Percentiles rank a stretch among this genome's conserved stretches.
Evolutionary conservation across 495 filamentous ascomycete genomes (phyloP).

Genomic region (Baudoinia panamericana): DNA sequence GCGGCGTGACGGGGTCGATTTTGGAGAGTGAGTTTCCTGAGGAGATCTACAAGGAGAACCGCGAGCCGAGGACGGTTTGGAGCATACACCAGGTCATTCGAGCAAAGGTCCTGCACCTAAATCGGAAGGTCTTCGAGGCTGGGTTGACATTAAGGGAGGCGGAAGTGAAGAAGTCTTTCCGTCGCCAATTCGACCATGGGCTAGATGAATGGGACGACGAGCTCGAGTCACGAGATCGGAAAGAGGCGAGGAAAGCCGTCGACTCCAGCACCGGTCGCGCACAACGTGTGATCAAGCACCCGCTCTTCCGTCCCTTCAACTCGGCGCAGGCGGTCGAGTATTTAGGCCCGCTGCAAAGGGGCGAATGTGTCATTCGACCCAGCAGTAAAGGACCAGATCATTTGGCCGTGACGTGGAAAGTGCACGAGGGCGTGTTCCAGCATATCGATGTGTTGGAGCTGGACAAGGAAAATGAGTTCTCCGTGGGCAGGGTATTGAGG

Average conservation of each 20-base stretch:
- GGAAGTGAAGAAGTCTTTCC: slow-evolving; percentile 55
- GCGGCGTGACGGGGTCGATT: slow-evolving; percentile 80
- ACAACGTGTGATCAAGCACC: slow-evolving; percentile 92
- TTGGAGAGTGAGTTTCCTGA: slow-evolving; percentile 58
- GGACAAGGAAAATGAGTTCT: slow-evolving; percentile 92
- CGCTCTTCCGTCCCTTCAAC: slow-evolving; percentile 86
- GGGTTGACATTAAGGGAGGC: slow-evolving; percentile 76
- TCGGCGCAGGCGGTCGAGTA: slow-evolving; percentile 87
- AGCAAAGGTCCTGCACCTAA: slow-evolving; percentile 74
- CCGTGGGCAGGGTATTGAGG: slow-evolving; percentile 68
- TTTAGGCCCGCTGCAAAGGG: slow-evolving; percentile 65
- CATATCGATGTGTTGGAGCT: slow-evolving; percentile 95
- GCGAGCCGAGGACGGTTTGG: slow-evolving; percentile 42
- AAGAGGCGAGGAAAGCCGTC: slow-evolving; percentile 57
- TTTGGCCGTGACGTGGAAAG: slow-evolving; percentile 94
- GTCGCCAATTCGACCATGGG: slow-evolving; percentile 51
- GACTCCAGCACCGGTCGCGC: slow-evolving; percentile 69
- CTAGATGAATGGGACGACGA: slow-evolving; percentile 74
- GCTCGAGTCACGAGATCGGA: slow-evolving; percentile 65
- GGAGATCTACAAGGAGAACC: slow-evolving; percentile 39
- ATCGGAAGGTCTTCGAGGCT: slow-evolving; percentile 65
- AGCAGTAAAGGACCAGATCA: slow-evolving; percentile 91
- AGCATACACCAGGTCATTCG: slow-evolving; percentile 67
- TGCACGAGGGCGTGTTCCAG: slow-evolving; percentile 86
- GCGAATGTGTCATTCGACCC: slow-evolving; percentile 88